These are phyloP conservation scores for Dactylellina cionopaga DNA, from an alignment of 2,329 filamentous ascomycete genomes.

Conservation along the genomic window DNA sequence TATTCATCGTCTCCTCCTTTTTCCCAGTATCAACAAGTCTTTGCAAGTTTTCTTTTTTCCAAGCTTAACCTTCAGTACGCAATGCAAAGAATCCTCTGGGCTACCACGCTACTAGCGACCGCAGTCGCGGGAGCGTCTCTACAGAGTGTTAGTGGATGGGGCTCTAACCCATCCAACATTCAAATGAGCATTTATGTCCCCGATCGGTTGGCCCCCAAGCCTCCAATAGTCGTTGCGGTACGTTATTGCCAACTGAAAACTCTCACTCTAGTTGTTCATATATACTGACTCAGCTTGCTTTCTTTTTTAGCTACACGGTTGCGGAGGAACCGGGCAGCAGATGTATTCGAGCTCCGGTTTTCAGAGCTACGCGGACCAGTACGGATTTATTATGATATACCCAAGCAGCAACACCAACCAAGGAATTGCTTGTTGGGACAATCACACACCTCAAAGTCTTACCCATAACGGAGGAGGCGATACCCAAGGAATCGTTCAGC, in stretches of 20 bases:
- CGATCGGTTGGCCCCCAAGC: constrained; percentile 55
- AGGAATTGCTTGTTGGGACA: constrained; percentile 43
- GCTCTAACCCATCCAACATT: constrained; percentile 65
- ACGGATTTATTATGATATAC: constrained; percentile 36
- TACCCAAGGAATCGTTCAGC: constrained; percentile 61
- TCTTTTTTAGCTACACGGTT: constrained; percentile 49
- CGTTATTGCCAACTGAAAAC: constrained; percentile 1
- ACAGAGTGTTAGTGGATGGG: constrained; percentile 59
- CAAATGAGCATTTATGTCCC: constrained; percentile 67
- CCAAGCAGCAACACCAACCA: constrained; percentile 28
- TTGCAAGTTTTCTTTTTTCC: too few relatives aligned
- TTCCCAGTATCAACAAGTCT: too few relatives aligned
- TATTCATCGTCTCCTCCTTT: too few relatives aligned
- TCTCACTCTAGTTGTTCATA: not conserved
- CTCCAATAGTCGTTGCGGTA: constrained; percentile 56
- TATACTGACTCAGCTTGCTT: not conserved
- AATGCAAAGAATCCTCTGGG: too few relatives aligned
- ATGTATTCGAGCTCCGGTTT: constrained; percentile 52
- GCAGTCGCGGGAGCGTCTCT: constrained; percentile 17
- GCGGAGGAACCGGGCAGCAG: constrained; percentile 46
- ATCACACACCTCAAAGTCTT: constrained; percentile 52
- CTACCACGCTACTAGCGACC: too few relatives aligned
- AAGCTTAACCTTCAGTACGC: too few relatives aligned
- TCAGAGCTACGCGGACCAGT: constrained; percentile 45
- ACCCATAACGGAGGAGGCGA: constrained; percentile 61